These are phyloP conservation scores for Solioccasus polychromus DNA, from an alignment of 768 basidiomycete species.

Conservation along the genomic window DNA sequence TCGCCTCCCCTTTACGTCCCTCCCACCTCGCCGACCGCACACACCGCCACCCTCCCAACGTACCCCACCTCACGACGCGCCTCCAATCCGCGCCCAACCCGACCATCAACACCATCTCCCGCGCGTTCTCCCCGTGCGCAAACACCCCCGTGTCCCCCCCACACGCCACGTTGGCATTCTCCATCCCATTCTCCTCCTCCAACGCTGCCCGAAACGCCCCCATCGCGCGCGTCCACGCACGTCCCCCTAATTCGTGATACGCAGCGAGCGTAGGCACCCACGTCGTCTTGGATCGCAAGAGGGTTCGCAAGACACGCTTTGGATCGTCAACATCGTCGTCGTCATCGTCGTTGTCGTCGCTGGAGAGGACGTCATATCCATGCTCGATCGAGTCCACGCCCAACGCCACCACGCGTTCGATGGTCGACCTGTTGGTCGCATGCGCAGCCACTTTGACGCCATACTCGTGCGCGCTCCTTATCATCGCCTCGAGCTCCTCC, in stretches of 20 bases:
- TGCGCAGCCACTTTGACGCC: slow-evolving; percentile 62
- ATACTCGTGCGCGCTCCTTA: slow-evolving; percentile 47
- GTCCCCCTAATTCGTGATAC: too few relatives aligned
- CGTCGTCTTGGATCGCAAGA: slow-evolving; percentile 30
- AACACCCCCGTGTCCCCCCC: slow-evolving; percentile 69
- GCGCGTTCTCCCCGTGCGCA: slow-evolving; percentile 55
- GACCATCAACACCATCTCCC: slow-evolving; percentile 63
- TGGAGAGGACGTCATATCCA: slow-evolving; percentile 33
- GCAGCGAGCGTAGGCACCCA: slow-evolving; percentile 63
- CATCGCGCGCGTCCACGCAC: slow-evolving; percentile 40
- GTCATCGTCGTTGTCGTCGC: not conserved
- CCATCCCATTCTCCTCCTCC: slow-evolving; percentile 36
- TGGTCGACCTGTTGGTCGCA: slow-evolving; percentile 34
- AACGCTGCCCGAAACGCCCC: slow-evolving; percentile 47
- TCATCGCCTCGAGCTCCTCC: slow-evolving; percentile 47
- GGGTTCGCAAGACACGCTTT: slow-evolving; percentile 15
- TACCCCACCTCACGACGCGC: slow-evolving; percentile 55
- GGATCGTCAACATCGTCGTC: slow-evolving; percentile 6
- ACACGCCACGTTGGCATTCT: slow-evolving; percentile 41
- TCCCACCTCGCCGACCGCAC: slow-evolving; percentile 50
- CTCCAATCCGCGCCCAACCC: slow-evolving; percentile 50
- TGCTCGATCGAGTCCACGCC: slow-evolving; percentile 59
- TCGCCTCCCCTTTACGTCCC: slow-evolving; percentile 23
- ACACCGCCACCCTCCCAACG: slow-evolving; percentile 57
- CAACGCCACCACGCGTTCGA: slow-evolving; percentile 26